Evolutionary conservation across 495 filamentous ascomycete species (phyloP).

Genomic region (Neurospora discreta): DNA sequence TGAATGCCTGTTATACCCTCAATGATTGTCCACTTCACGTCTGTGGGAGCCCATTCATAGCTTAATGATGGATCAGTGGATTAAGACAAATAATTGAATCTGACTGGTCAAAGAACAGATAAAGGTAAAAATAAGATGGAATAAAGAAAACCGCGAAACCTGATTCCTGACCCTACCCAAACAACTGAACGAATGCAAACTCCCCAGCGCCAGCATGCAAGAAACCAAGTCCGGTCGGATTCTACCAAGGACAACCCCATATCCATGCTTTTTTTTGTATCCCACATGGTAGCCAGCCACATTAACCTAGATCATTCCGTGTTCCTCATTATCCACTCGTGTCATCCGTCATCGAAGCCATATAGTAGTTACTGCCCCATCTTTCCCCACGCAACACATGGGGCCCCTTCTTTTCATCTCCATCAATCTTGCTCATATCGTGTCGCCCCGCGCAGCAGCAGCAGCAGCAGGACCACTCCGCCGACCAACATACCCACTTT

Average conservation of each 20-base stretch:
- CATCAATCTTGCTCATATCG: not conserved
- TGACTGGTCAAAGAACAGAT: not conserved
- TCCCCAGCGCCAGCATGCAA: not conserved
- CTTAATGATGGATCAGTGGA: not conserved
- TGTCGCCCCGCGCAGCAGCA: not conserved
- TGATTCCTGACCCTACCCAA: not conserved
- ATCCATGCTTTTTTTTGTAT: not conserved
- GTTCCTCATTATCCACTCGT: not conserved
- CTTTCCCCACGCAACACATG: not conserved
- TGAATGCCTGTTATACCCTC: not conserved
- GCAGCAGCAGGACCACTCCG: not conserved
- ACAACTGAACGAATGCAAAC: not conserved
- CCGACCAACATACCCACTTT: not conserved
- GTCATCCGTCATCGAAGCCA: not conserved
- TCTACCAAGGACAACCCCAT: not conserved
- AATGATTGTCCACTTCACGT: not conserved
- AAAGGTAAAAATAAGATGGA: not conserved
- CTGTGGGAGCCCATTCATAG: not conserved
- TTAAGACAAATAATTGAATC: not conserved
- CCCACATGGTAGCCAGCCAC: not conserved
- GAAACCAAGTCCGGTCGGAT: not conserved
- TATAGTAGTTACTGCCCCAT: not conserved
- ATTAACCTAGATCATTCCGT: not conserved
- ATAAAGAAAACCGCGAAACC: not conserved
- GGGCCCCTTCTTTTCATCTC: not conserved